Base-by-base conservation (phyloP, 257 asterid genomes). In the Osmanthus fragrans region DNA sequence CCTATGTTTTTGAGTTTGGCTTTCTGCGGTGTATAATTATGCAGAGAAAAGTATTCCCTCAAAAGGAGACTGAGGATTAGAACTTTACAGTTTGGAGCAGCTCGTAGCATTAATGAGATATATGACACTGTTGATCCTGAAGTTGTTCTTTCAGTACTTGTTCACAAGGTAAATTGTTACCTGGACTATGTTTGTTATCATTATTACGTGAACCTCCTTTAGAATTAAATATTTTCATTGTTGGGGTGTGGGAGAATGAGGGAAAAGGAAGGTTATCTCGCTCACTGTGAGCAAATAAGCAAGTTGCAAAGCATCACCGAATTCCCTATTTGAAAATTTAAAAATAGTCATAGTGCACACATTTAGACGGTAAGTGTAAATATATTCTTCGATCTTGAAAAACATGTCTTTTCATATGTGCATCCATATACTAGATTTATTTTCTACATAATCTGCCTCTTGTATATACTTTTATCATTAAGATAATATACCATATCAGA, bases 101-200 rank as follows among this genome's bases (percentile, higher is more conserved):
- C 97, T 77, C 92, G 82, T 74, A 89, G 82, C 79, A 89, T 96
- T 70, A 92, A 89, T 60, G 99, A 93, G 80, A 85, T 93, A 73
- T 96, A 96, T 86, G 99, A 96, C 73, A 86, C 79, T 77, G 97
- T 90, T 83, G 98, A 96, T 89, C 88, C 97, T 79, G 97, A 93
- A 84, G 99, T 93, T 83, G 90, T 96, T 80, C 96, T 96, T 65
- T 86, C 92, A 80, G 84, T 96, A 80, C 97, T 93, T 74, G 91
- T 90, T 82, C 99, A 96, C 68, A 97, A 96, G 99, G 99, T 92
- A 86, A 77, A 47, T 64, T 67, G 67, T 76, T 77, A 67, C 80
- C 49, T 74, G 85, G 73, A 56, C 39, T 78, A 32, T 34, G 45
- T 49, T 77, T 73, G 11, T 51, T 58, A 25, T 71, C 39, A 60